A percentile compares a stretch with the other conserved stretches of the same genome.
Conservation (phyloP, 345 rosid species). For the Salix udensis region DNA sequence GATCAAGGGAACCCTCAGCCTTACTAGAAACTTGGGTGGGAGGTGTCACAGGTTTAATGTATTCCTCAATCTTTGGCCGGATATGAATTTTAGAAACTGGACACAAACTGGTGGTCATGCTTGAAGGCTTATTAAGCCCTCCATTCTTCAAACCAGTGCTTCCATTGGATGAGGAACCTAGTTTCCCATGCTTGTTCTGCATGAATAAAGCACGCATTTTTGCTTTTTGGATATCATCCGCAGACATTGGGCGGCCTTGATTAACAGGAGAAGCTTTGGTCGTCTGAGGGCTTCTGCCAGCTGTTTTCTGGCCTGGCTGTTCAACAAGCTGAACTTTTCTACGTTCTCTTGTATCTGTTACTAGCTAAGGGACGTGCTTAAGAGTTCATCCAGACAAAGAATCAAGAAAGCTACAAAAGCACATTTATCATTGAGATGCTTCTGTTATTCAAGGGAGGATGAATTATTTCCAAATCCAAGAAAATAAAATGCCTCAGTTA, state of each 20-base stretch:
- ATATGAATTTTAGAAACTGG: constrained; percentile 27
- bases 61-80: constrained; percentile 46
- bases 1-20: constrained; percentile 26
- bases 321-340: constrained; percentile 94
- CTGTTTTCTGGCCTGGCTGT: constrained; percentile 85
- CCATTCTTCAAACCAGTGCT: constrained; percentile 40
- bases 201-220: constrained; percentile 81
- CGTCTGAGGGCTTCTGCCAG: constrained; percentile 65
- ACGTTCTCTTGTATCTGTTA: constrained; percentile 75
- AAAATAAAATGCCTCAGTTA: background rate
- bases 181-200: constrained; percentile 73
- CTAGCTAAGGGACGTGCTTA: constrained; percentile 54
- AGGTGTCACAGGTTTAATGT: constrained; percentile 24
- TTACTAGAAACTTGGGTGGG: constrained; percentile 17
- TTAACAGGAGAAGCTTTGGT: constrained; percentile 47
- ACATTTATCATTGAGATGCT: background rate
- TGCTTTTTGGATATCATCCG: constrained; percentile 98
- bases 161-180: constrained; percentile 43
- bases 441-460: background rate
- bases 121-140: constrained; percentile 36
- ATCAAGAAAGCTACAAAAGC: background rate
- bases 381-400: background rate
- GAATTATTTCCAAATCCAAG: background rate
- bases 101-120: constrained; percentile 21
- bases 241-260: constrained; percentile 92